A percentile compares a stretch with the other conserved stretches of the same genome.
Evolutionary conservation across 495 filamentous ascomycete genomes (phyloP).

Genomic region (Xylaria grammica): DNA sequence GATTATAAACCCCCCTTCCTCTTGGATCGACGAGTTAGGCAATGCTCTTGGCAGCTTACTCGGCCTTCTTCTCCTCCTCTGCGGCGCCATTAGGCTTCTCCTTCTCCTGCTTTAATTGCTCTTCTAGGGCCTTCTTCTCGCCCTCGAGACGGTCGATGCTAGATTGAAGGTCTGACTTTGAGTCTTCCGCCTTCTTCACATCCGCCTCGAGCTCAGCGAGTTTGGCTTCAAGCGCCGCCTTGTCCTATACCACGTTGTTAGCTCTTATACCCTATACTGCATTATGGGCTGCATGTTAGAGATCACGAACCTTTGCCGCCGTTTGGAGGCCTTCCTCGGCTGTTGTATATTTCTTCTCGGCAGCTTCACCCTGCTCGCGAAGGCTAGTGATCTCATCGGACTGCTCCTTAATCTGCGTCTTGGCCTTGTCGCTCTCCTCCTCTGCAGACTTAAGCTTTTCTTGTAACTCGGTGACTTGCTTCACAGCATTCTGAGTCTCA

Average conservation of each 20-base stretch:
- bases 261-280: not conserved
- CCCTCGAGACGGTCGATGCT: conserved; percentile 7
- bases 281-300: not conserved
- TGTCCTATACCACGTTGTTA: conserved; percentile 16
- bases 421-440: conserved; percentile 11
- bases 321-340: conserved; percentile 11
- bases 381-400: not conserved
- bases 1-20: not conserved
- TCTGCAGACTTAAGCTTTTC: conserved; percentile 19
- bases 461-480: conserved; percentile 17
- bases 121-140: conserved; percentile 18
- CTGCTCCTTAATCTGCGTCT: conserved; percentile 11
- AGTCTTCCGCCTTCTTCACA: conserved; percentile 12
- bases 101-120: conserved; percentile 5
- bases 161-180: conserved; percentile 17
- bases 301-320: conserved; percentile 9
- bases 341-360: conserved; percentile 4
- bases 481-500: conserved; percentile 11
- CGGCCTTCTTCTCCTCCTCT: not conserved
- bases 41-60: not conserved
- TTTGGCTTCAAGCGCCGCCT: conserved; percentile 16
- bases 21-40: not conserved
- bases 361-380: conserved; percentile 6
- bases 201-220: conserved; percentile 15
- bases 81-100: conserved; percentile 12